These are phyloP conservation scores for Huntiella omanensis DNA, from an alignment of 2,329 filamentous ascomycete species.

Conservation along the genomic window DNA sequence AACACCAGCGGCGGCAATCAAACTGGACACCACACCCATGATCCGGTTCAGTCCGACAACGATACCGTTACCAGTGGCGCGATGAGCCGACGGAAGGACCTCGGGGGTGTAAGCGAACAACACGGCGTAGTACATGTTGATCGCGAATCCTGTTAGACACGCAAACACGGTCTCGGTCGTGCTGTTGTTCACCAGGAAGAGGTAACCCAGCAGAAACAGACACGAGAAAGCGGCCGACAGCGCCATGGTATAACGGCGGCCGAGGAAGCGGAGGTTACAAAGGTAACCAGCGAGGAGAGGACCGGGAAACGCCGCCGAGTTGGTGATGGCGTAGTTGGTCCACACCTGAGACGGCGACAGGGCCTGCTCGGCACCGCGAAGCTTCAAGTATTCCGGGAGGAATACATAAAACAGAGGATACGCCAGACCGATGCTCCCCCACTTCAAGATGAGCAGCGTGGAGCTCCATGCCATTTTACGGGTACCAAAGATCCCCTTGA, in stretches of 20 bases:
- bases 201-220: conserved; percentile 59
- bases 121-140: conserved; percentile 57
- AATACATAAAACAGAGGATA: conserved; percentile 65
- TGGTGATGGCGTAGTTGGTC: conserved; percentile 56
- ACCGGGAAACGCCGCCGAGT: conserved; percentile 48
- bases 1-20: too few species aligned
- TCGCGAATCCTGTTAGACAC: conserved; percentile 45
- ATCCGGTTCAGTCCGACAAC: conserved; percentile 51
- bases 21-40: too few species aligned
- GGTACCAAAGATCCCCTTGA: conserved; percentile 46
- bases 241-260: conserved; percentile 45
- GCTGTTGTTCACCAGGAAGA: conserved; percentile 34
- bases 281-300: conserved; percentile 51
- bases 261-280: conserved; percentile 38
- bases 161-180: conserved; percentile 46
- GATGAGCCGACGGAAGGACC: conserved; percentile 47
- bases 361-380: conserved; percentile 35
- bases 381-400: conserved; percentile 28
- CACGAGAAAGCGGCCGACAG: conserved; percentile 48
- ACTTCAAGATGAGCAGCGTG: conserved; percentile 46
- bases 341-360: conserved; percentile 39
- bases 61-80: conserved; percentile 54
- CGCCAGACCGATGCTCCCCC: conserved; percentile 51
- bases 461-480: conserved; percentile 42
- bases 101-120: conserved; percentile 45